Percentiles rank a stretch among this genome's conserved stretches.
Evolutionary conservation across 345 rosid genomes (phyloP).

Genomic region (Salix udensis): DNA sequence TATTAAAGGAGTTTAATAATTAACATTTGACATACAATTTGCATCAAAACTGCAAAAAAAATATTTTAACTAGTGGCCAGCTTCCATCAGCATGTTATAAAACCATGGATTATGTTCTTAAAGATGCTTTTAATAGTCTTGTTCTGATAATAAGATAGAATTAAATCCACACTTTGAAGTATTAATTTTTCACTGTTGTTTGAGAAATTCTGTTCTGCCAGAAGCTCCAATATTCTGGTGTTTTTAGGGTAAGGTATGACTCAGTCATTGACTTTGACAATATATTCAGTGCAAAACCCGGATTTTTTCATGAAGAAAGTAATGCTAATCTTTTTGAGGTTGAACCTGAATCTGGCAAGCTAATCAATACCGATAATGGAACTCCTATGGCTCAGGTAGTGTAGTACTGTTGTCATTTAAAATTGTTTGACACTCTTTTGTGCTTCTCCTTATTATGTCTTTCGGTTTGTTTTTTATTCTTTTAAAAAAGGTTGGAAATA

Average conservation of each 20-base stretch:
- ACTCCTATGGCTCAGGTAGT: slow-evolving; percentile 89
- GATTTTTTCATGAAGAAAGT: slow-evolving; percentile 88
- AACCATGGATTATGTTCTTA: too few species aligned
- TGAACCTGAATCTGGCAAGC: slow-evolving; percentile 82
- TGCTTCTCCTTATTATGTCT: not conserved
- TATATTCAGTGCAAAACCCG: slow-evolving; percentile 76
- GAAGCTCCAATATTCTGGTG: not conserved
- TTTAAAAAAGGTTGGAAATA: slow-evolving; percentile 57
- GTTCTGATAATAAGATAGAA: too few species aligned
- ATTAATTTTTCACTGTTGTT: not conserved
- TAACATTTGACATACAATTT: too few species aligned
- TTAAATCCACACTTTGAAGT: not conserved
- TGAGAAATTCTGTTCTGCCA: not conserved
- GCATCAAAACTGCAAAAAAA: too few species aligned
- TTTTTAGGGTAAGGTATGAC: not conserved
- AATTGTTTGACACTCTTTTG: not conserved
- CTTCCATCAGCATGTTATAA: too few species aligned
- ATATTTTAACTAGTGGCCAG: too few species aligned
- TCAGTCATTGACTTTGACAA: slow-evolving; percentile 6
- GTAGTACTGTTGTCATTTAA: not conserved
- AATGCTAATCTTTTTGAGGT: slow-evolving; percentile 90
- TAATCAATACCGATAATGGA: slow-evolving; percentile 87
- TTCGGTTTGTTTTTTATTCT: not conserved
- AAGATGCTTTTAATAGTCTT: too few species aligned
- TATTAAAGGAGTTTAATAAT: too few species aligned